These are phyloP conservation scores for Mycosarcoma maydis DNA, from an alignment of 1,284 basidiomycete species.

Conservation along the genomic window DNA sequence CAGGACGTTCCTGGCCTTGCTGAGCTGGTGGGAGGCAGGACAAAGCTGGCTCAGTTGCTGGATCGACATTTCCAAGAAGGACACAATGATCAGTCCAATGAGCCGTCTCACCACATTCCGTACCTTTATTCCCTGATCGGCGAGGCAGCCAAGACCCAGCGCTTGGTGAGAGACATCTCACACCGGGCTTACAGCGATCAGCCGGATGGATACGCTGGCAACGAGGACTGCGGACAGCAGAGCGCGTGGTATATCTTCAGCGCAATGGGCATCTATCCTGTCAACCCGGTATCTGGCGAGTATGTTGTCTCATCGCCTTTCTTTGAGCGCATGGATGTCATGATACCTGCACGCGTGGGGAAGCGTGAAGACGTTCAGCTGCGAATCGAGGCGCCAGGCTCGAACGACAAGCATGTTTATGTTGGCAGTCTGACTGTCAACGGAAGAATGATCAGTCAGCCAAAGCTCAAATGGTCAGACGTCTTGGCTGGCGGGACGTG, in stretches of 20 bases:
- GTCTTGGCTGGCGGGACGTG: constrained; percentile 32
- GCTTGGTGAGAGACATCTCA: constrained; percentile 76
- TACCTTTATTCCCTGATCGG: constrained; percentile 80
- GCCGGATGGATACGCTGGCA: constrained; percentile 77
- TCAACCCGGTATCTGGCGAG: constrained; percentile 70
- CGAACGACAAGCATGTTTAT: constrained; percentile 26
- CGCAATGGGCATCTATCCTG: constrained; percentile 85
- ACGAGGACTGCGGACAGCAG: constrained; percentile 90
- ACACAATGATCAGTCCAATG: constrained; percentile 84
- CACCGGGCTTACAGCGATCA: constrained; percentile 75
- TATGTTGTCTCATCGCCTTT: constrained; percentile 80
- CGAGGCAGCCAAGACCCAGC: constrained; percentile 76
- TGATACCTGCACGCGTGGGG: constrained; percentile 69
- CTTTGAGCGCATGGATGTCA: constrained; percentile 75
- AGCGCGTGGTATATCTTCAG: constrained; percentile 83
- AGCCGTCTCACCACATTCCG: constrained; percentile 83
- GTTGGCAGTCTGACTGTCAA: constrained; percentile 29
- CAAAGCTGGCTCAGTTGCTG: constrained; percentile 75
- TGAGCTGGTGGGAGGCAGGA: constrained; percentile 74
- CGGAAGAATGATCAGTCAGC: constrained; percentile 8
- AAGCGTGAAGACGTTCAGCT: constrained; percentile 2
- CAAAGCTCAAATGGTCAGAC: constrained; percentile 33
- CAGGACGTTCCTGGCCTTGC: constrained; percentile 75
- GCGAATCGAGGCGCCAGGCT: constrained; percentile 18
- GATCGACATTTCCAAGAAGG: constrained; percentile 82